phyloP scores from a whole-genome alignment of 495 filamentous ascomycete species.

The Xylaria castorea region DNA sequence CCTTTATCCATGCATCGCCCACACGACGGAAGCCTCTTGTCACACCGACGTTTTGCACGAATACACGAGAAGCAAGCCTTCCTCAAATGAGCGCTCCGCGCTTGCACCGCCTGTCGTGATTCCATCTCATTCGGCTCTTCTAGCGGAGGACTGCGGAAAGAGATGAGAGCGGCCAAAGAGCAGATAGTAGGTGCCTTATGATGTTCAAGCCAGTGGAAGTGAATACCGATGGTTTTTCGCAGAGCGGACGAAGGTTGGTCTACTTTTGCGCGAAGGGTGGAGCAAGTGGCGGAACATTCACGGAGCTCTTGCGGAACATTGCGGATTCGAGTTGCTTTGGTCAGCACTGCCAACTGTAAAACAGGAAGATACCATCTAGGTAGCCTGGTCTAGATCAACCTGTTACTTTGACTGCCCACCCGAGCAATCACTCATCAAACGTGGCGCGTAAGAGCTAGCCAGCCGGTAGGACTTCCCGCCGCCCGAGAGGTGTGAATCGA shows the following conservation, averaged over 20 bases:
- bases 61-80: conserved; percentile 36
- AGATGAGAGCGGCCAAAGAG: not conserved
- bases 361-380: not conserved
- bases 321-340: not conserved
- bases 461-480: not conserved
- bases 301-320: conserved; percentile 4
- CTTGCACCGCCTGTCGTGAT: not conserved
- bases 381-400: not conserved
- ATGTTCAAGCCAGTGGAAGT: not conserved
- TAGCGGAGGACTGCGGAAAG: not conserved
- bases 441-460: not conserved
- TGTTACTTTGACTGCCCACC: not conserved
- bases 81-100: not conserved
- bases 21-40: conserved; percentile 31
- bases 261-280: not conserved
- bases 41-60: conserved; percentile 34
- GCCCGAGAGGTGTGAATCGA: not conserved
- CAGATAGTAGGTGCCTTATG: not conserved
- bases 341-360: not conserved
- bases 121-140: not conserved
- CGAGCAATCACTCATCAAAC: not conserved
- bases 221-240: not conserved
- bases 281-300: not conserved
- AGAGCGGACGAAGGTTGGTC: not conserved
- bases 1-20: conserved; percentile 26